Evolutionary conservation across 2,329 filamentous ascomycete genomes (phyloP).

Genomic region (Beauveria asiatica): DNA sequence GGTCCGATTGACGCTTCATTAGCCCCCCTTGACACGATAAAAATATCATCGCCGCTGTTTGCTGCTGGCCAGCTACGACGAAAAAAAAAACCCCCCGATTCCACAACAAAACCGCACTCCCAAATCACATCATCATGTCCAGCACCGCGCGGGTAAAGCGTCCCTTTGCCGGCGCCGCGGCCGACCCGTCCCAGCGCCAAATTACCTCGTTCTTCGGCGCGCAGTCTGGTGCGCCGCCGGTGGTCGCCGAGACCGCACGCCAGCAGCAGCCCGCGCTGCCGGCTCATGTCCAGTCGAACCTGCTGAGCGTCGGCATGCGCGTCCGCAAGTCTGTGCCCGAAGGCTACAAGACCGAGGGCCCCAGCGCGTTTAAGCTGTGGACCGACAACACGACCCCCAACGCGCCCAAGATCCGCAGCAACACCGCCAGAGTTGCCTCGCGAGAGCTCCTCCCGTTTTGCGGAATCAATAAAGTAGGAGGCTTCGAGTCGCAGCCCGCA

Average conservation of each 20-base stretch:
- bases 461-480: slow-evolving; percentile 68
- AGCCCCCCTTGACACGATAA: not conserved
- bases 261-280: slow-evolving; percentile 45
- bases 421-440: slow-evolving; percentile 23
- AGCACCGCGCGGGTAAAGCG: slow-evolving; percentile 46
- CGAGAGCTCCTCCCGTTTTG: slow-evolving; percentile 73
- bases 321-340: slow-evolving; percentile 88
- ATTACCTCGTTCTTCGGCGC: slow-evolving; percentile 55
- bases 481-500: slow-evolving; percentile 51
- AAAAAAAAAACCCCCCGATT: not conserved
- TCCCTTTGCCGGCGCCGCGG: slow-evolving; percentile 50
- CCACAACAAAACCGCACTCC: not conserved
- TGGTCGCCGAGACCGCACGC: slow-evolving; percentile 20
- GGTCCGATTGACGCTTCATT: not conserved
- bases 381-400: slow-evolving; percentile 24
- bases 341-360: slow-evolving; percentile 71
- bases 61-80: slow-evolving; percentile 8
- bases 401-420: slow-evolving; percentile 10
- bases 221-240: slow-evolving; percentile 21
- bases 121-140: slow-evolving; percentile 34
- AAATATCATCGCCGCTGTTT: not conserved
- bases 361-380: slow-evolving; percentile 45
- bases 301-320: slow-evolving; percentile 91
- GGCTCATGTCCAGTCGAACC: slow-evolving; percentile 62
- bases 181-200: slow-evolving; percentile 50